Evolutionary conservation across 495 filamentous ascomycete genomes (phyloP), one percentile per base, ranked within the genome.

Genomic region (Pyrenula massariospora): DNA sequence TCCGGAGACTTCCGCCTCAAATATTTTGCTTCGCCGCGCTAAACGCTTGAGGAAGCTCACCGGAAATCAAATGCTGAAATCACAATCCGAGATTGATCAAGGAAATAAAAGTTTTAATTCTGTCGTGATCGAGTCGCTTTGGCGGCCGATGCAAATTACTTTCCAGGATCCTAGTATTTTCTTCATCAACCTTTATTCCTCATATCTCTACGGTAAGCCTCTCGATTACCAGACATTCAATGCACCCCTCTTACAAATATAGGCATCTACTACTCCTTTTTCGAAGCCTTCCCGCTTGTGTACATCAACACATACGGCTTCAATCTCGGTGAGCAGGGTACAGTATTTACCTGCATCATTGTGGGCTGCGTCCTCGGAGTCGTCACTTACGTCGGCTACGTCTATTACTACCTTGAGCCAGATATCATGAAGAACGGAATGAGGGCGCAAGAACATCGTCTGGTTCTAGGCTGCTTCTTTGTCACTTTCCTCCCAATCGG

Each of bases 1-100:
- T 10, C 80, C 81, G 5, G 80, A 84, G 61, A 84, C 81, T 0
- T 77, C 75, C 19, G 72, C 71, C 53, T 68, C 73, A 2, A 82
- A 78, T 54, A 81, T 83, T 62, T 74, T 83, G 3, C 72, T 82
- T 50, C 76, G 77, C 12, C 76, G 81, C n/a, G 81, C 80, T 0
- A 48, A 62, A 22, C 77, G 80, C 31, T 75, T 84, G 2, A 73
- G 79, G 12, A 63, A 60, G 20, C 49, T 68, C 8, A 76, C 71
- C 0, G 69, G 72, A 0, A 66, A 74, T 31, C 20, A 56, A 0
- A 61, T 48, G 0, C 62, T 71, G 8, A 62, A 56, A 25, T 69
- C 63, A 11, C 64, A 76, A 51, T 63, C 72, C 0, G 77, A 80
- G 56, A 68, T 78, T 25, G 67, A 71, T 48, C 64, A 66, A 5